phyloP scores from a whole-genome alignment of 805 yeast species.

The Cyberlindnera veronae region DNA sequence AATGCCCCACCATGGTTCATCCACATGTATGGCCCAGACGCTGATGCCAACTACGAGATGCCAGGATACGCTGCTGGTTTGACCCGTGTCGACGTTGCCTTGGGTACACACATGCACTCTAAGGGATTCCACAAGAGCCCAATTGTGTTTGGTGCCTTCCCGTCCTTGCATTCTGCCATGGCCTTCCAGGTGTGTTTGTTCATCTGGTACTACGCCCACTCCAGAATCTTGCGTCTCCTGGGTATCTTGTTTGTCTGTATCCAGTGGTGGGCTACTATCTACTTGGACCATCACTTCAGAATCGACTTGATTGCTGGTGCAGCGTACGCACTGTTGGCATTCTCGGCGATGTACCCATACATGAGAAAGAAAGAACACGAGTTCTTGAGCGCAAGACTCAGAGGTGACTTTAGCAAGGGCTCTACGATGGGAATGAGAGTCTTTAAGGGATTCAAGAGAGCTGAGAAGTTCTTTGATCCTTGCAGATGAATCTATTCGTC shows the following conservation, averaged over 20 bases:
- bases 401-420: constrained; percentile 39
- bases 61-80: constrained; percentile 72
- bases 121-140: constrained; percentile 66
- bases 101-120: constrained; percentile 58
- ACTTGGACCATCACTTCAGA: constrained; percentile 70
- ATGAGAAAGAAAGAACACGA: constrained; percentile 32
- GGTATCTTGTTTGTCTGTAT: constrained; percentile 44
- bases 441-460: constrained; percentile 40
- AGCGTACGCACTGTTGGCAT: constrained; percentile 45
- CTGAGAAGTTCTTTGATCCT: constrained; percentile 56
- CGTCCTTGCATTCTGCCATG: constrained; percentile 64
- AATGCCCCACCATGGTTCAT: constrained; percentile 77
- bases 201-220: constrained; percentile 40
- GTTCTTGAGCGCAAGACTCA: constrained; percentile 31
- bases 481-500: constrained; percentile 28
- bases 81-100: constrained; percentile 57
- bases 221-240: constrained; percentile 26
- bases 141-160: constrained; percentile 65
- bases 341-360: constrained; percentile 37
- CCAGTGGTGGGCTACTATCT: constrained; percentile 77
- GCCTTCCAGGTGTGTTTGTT: constrained; percentile 45
- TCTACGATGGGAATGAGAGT: constrained; percentile 65
- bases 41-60: constrained; percentile 54
- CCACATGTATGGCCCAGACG: constrained; percentile 55
- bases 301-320: constrained; percentile 57